Percentiles rank a stretch among this genome's conserved stretches.
These are phyloP conservation scores for Parietaria judaica DNA, from an alignment of 306 rosid species.

Conservation along the genomic window DNA sequence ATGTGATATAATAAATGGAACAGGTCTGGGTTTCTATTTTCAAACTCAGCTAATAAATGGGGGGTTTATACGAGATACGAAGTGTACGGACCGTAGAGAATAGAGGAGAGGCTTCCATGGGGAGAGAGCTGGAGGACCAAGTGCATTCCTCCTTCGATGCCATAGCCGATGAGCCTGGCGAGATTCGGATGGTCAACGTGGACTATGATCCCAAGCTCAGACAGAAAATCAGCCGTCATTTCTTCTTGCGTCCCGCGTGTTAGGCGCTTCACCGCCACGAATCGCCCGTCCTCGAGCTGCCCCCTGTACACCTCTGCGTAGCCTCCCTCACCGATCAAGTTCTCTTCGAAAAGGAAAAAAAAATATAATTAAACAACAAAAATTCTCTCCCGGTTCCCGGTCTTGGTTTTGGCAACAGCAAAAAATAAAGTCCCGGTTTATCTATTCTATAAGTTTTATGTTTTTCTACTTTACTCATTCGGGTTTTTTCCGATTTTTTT, in stretches of 20 bases:
- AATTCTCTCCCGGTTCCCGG: no score
- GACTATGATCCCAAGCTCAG: slow-evolving; percentile 93
- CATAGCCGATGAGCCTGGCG: slow-evolving; percentile 88
- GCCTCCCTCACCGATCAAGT: slow-evolving; percentile 96
- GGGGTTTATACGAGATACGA: no score
- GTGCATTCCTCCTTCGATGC: slow-evolving; percentile 99
- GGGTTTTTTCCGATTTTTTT: no score
- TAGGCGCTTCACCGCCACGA: slow-evolving; percentile 69
- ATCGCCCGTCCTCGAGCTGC: slow-evolving; percentile 59
- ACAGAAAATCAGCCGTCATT: slow-evolving; percentile 92
- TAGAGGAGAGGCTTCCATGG: slow-evolving; percentile 77
- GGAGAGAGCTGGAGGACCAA: slow-evolving; percentile 94
- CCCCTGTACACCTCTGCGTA: slow-evolving; percentile 94
- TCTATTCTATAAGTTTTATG: no score
- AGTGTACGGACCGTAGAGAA: slow-evolving; percentile 56
- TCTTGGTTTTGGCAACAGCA: no score
- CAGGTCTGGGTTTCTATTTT: no score
- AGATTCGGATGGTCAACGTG: slow-evolving; percentile 94
- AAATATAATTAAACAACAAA: no score
- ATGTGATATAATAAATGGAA: no score
- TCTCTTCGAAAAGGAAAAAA: slow-evolving; percentile 31
- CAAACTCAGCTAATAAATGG: no score
- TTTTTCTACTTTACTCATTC: not conserved
- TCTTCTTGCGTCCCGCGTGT: slow-evolving; percentile 80
- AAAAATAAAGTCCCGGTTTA: no score